These are phyloP conservation scores for Earliella scabrosa DNA, from an alignment of 1,284 basidiomycete genomes.

Conservation along the genomic window DNA sequence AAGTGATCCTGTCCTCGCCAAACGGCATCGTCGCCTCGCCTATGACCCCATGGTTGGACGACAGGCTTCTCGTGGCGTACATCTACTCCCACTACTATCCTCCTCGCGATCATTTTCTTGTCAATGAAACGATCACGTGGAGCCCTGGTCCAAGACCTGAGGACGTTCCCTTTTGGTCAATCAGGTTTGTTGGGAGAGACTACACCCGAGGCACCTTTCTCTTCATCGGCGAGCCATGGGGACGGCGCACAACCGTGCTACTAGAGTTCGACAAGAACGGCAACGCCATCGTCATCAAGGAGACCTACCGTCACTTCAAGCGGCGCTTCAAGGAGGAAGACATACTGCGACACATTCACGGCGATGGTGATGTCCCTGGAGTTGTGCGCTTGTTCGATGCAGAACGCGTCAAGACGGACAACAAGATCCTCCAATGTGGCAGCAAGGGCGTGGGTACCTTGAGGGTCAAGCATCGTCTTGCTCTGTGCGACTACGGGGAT, in stretches of 20 bases:
- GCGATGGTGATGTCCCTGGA: not conserved
- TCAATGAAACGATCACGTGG: not conserved
- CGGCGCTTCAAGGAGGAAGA: slow-evolving; percentile 1
- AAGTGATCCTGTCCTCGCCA: not conserved
- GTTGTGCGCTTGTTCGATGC: not conserved
- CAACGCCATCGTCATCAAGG: not conserved
- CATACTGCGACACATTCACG: not conserved
- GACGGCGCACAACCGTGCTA: not conserved
- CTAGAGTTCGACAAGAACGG: not conserved
- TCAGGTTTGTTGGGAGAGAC: not conserved
- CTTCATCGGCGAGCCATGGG: not conserved
- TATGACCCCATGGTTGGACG: not conserved
- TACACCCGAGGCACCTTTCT: not conserved
- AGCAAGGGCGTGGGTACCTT: not conserved
- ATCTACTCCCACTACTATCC: slow-evolving; percentile 4
- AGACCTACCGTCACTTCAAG: not conserved
- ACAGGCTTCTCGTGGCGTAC: not conserved
- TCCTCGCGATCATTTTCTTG: not conserved
- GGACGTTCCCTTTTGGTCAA: not conserved
- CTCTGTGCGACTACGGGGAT: not conserved
- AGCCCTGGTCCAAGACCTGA: not conserved
- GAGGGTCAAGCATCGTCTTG: not conserved
- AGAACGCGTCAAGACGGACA: not conserved
- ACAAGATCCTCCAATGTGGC: not conserved
- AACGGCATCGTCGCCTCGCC: not conserved